Percentiles rank a stretch among this genome's conserved stretches.
These are phyloP conservation scores for Buxus sempervirens DNA, from an alignment of 164 flowering plant genomes.

Conservation along the genomic window DNA sequence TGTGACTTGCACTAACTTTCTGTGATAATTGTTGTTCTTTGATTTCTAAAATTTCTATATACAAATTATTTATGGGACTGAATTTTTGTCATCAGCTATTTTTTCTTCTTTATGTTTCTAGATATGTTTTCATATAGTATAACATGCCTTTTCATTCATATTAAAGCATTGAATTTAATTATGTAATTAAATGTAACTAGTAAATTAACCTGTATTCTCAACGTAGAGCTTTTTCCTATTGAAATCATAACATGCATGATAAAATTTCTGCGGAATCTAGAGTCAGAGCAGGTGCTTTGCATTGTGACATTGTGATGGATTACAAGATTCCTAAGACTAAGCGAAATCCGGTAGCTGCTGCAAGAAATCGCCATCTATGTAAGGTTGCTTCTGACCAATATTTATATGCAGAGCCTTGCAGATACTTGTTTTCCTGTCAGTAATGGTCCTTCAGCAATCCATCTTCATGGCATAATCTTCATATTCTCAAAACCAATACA, in stretches of 20 bases:
- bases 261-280: conserved; percentile 37
- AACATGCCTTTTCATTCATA: not conserved
- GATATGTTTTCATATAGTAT: not conserved
- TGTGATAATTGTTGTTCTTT: too few relatives aligned
- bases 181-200: not conserved
- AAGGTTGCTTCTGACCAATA: conserved; percentile 52
- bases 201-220: not conserved
- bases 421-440: conserved; percentile 75
- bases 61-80: not conserved
- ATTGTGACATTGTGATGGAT: conserved; percentile 66
- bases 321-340: conserved; percentile 55
- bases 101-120: not conserved
- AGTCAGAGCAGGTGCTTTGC: conserved; percentile 77
- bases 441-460: conserved; percentile 62
- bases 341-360: conserved; percentile 94
- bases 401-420: conserved; percentile 68
- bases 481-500: not conserved
- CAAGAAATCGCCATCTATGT: conserved; percentile 78
- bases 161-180: not conserved
- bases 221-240: not conserved
- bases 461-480: conserved; percentile 67
- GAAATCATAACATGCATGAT: not conserved
- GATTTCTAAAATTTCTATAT: too few relatives aligned
- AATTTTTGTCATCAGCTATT: not conserved
- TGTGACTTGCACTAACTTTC: too few relatives aligned